phyloP scores from a whole-genome alignment of 2,329 filamentous ascomycete species.

The Xylariaceae sp. region DNA sequence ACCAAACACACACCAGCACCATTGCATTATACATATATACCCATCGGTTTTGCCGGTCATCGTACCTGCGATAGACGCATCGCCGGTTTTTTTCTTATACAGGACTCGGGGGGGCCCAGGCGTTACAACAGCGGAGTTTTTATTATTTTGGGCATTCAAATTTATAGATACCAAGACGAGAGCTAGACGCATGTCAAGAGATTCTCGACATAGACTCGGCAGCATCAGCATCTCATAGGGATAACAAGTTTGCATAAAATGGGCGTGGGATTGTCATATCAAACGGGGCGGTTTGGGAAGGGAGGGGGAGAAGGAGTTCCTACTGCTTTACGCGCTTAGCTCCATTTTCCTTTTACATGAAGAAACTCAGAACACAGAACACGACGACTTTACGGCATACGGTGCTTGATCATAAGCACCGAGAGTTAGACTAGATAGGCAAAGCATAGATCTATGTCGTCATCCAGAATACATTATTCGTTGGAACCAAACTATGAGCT shows the following conservation, averaged over 20 bases:
- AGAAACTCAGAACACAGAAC: too few species aligned
- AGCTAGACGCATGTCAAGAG: constrained; percentile 20
- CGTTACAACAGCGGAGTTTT: constrained; percentile 18
- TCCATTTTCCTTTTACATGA: too few species aligned
- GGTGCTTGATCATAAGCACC: too few species aligned
- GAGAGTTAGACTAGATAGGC: too few species aligned
- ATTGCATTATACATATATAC: constrained; percentile 11
- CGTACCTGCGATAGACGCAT: neutral
- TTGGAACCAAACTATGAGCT: too few species aligned
- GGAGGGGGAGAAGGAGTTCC: neutral
- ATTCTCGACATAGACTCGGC: constrained; percentile 17
- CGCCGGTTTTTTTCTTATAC: constrained; percentile 13
- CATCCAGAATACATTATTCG: too few species aligned
- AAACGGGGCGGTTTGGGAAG: neutral
- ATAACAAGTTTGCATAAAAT: constrained; percentile 13
- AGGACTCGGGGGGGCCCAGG: neutral
- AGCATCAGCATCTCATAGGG: constrained; percentile 21
- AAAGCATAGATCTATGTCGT: too few species aligned
- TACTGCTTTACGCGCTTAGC: neutral
- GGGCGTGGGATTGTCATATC: constrained; percentile 7
- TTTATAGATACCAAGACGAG: constrained; percentile 21
- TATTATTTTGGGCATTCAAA: neutral
- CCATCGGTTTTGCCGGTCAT: neutral
- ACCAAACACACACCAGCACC: neutral
- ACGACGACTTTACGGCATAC: too few species aligned